These are phyloP conservation scores for Xylaria sp. DNA, from an alignment of 2,329 filamentous ascomycete genomes.

Conservation along the genomic window DNA sequence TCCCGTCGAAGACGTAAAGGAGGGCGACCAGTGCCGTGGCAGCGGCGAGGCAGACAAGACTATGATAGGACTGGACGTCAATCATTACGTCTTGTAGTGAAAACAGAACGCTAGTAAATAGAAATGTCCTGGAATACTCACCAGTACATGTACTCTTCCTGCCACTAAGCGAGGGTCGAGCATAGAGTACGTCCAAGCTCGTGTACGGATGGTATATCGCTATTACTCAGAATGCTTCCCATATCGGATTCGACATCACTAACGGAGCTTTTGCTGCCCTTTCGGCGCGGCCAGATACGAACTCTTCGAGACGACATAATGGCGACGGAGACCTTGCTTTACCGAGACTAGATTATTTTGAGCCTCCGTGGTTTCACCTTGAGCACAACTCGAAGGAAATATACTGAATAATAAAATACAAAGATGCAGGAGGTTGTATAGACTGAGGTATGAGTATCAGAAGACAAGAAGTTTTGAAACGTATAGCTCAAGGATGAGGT, in stretches of 20 bases:
- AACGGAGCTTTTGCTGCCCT: slow-evolving; percentile 11
- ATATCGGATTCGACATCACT: slow-evolving; percentile 27
- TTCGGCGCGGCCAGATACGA: slow-evolving; percentile 21
- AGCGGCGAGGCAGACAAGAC: slow-evolving; percentile 44
- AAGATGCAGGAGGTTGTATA: neutral
- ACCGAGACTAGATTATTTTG: neutral
- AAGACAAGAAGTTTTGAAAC: neutral
- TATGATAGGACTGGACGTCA: neutral
- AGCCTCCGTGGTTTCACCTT: neutral
- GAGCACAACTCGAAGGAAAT: neutral
- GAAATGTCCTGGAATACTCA: slow-evolving; percentile 3
- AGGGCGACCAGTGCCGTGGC: slow-evolving; percentile 46
- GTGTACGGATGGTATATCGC: slow-evolving; percentile 37
- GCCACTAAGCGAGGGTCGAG: slow-evolving; percentile 51
- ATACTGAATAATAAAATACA: neutral
- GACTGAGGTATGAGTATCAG: neutral
- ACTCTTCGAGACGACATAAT: slow-evolving; percentile 18
- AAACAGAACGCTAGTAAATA: neutral
- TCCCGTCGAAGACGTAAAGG: slow-evolving; percentile 47
- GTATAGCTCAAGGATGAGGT: neutral
- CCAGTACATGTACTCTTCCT: slow-evolving; percentile 51
- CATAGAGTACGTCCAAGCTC: slow-evolving; percentile 41
- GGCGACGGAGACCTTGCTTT: neutral
- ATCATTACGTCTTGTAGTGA: neutral
- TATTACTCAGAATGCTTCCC: slow-evolving; percentile 27